Conservation (phyloP, 352 stramenopile species). For the Halophytophthora batemanensis region DNA sequence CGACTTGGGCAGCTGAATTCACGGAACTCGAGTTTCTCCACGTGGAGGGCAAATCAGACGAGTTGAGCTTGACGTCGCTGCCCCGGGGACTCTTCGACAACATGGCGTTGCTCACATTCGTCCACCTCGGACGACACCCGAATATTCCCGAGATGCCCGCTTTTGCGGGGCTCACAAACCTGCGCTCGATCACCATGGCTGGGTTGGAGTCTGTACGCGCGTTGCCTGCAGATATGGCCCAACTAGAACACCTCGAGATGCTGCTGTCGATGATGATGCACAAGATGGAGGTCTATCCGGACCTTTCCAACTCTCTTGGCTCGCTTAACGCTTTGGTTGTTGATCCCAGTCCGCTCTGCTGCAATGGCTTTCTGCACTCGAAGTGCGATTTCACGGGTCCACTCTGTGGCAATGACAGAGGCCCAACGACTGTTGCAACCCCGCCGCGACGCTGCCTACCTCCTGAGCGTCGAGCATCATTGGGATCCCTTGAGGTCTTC, state of each 20-base stretch:
- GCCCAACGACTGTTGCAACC: background rate
- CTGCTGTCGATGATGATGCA: slow-evolving; percentile 17
- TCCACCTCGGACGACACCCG: slow-evolving; percentile 27
- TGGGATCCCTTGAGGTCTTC: slow-evolving; percentile 14
- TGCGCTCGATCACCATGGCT: slow-evolving; percentile 27
- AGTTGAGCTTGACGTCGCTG: slow-evolving; percentile 15
- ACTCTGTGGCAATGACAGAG: slow-evolving; percentile 5
- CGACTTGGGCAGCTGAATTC: slow-evolving; percentile 25
- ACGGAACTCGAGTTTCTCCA: slow-evolving; percentile 34
- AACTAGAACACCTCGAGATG: slow-evolving; percentile 20
- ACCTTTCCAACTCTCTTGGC: slow-evolving; percentile 14
- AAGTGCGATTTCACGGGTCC: slow-evolving; percentile 23
- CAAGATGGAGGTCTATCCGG: slow-evolving; percentile 14
- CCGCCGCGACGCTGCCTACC: background rate
- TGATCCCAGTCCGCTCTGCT: slow-evolving; percentile 14
- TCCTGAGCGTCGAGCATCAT: slow-evolving; percentile 3
- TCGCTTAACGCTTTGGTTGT: slow-evolving; percentile 17
- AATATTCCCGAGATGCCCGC: slow-evolving; percentile 17
- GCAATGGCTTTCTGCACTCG: slow-evolving; percentile 29
- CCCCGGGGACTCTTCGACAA: slow-evolving; percentile 23
- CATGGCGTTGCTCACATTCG: slow-evolving; percentile 28
- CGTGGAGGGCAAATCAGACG: slow-evolving; percentile 26
- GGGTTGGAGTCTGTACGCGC: slow-evolving; percentile 11
- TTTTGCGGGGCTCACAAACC: slow-evolving; percentile 19
- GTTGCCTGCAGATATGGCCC: slow-evolving; percentile 18